Evolutionary conservation across 208 protist genomes (phyloP).

Genomic region (Phytomonas francai): DNA sequence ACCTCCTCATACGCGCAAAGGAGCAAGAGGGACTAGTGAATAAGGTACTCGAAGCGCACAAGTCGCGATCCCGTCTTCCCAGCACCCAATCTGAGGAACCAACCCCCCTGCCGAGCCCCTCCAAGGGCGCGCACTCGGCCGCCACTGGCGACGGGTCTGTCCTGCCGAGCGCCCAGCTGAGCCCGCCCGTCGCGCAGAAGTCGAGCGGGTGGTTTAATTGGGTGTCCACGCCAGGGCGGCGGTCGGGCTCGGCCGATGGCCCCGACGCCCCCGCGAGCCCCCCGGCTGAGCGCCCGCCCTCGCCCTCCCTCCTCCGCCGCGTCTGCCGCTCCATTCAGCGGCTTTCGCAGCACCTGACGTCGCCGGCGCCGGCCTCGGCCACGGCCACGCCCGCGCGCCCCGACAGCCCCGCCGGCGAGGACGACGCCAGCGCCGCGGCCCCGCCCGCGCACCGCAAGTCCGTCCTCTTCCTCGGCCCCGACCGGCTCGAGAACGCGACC

Average conservation of each 20-base stretch:
- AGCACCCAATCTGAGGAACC: neutral
- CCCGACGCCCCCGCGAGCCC: neutral
- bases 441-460: slow-evolving; percentile 46
- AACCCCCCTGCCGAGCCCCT: neutral
- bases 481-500: slow-evolving; percentile 34
- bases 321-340: slow-evolving; percentile 9
- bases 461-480: slow-evolving; percentile 51
- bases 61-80: neutral
- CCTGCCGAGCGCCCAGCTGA: neutral
- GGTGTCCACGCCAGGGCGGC: neutral
- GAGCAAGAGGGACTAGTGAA: slow-evolving; percentile 2
- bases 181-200: neutral
- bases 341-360: neutral
- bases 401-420: neutral
- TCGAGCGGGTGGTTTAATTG: neutral
- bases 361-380: slow-evolving; percentile 3
- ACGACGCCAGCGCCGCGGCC: neutral
- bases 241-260: neutral
- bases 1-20: slow-evolving; percentile 32
- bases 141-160: neutral
- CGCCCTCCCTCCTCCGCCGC: neutral
- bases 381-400: neutral
- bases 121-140: neutral
- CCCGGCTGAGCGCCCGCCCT: neutral
- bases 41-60: neutral